Base-by-base conservation (phyloP, 208 protist species). In the Trypanosoma cruzi region DNA sequence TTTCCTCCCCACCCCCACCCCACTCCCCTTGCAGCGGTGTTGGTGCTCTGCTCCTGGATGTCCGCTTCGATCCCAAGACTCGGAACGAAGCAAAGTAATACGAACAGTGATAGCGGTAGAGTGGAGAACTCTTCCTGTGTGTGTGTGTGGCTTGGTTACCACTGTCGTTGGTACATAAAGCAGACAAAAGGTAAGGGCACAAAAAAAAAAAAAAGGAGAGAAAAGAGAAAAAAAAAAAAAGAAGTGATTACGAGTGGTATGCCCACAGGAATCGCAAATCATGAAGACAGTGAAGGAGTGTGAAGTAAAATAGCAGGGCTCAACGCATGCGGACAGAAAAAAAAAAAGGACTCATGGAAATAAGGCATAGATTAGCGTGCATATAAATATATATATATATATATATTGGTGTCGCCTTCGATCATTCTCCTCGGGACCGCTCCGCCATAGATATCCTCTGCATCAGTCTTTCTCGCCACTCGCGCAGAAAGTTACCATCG, bases 401-500 rank as follows among this genome's bases (percentile, higher is more conserved):
- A 28, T 20, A 31, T n/a, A 18, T 61, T 14, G 50, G 5, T 37
- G 46, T 61, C 20, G 16, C 13, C 53, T 32, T 60, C 24, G 13
- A 42, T 31, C 42, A 14, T 16, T 2, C 22, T 44, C 34, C n/a
- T 24, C 61, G 20, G 22, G 34, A 22, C 24, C 49, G 42, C 31
- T 50, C 8, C 20, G 24, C 70, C 36, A 42, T 26, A 32, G 54
- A 49, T 18, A 75, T 34, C 24, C 40, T 69, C 40, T 69, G 54
- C 53, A 59, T 50, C 29, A 75, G 28, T 53, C 73, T 64, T 20
- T 68, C 64, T 34, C 53, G 31, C 77, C 70, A 71, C n/a, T 76
- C 68, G 20, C 65, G 52, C 52, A 57, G 34, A 13, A 80, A 68
- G 0, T 90, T 71, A n/a, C 64, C 59, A 60, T 82, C 81, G 26